Evolutionary conservation across 768 basidiomycete genomes (phyloP).

Genomic region (Pluteus cervinus): DNA sequence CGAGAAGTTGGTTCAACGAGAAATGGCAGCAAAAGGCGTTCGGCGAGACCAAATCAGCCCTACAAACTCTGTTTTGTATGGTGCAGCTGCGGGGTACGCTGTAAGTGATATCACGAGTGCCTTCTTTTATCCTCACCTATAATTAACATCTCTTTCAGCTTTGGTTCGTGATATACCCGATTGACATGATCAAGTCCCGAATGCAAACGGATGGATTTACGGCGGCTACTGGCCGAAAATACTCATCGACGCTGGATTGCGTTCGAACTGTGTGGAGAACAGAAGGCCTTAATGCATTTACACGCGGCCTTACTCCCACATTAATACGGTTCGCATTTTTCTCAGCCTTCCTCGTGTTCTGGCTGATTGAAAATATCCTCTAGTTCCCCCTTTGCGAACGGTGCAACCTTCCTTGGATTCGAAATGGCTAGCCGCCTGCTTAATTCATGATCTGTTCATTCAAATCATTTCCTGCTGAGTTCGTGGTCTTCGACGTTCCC

Average conservation of each 20-base stretch:
- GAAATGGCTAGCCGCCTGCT: slow-evolving; percentile 82
- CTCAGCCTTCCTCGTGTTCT: slow-evolving; percentile 4
- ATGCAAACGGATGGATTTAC: slow-evolving; percentile 94
- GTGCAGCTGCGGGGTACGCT: slow-evolving; percentile 89
- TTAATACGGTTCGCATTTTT: slow-evolving; percentile 68
- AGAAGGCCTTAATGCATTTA: slow-evolving; percentile 84
- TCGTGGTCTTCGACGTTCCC: too few species aligned
- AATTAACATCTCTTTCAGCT: slow-evolving; percentile 38
- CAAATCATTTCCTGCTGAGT: too few species aligned
- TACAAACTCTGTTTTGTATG: slow-evolving; percentile 75
- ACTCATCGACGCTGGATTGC: slow-evolving; percentile 77
- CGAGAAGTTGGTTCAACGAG: slow-evolving; percentile 85
- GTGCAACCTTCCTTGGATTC: slow-evolving; percentile 93
- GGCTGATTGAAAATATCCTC: slow-evolving; percentile 5
- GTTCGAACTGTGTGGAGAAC: slow-evolving; percentile 75
- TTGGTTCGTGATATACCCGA: slow-evolving; percentile 91
- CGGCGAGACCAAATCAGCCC: slow-evolving; percentile 73
- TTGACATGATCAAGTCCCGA: slow-evolving; percentile 94
- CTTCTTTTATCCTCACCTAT: slow-evolving; percentile 2
- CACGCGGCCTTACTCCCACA: slow-evolving; percentile 86
- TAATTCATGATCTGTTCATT: slow-evolving; percentile 27
- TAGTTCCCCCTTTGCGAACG: slow-evolving; percentile 94
- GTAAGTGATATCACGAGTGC: slow-evolving; percentile 35
- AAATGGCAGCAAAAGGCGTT: slow-evolving; percentile 71
- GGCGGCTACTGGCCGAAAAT: slow-evolving; percentile 70